Percentiles rank a stretch among this genome's conserved stretches.
Evolutionary conservation across 1,284 basidiomycete species (phyloP).

Genomic region (Chondrostereum purpureum): DNA sequence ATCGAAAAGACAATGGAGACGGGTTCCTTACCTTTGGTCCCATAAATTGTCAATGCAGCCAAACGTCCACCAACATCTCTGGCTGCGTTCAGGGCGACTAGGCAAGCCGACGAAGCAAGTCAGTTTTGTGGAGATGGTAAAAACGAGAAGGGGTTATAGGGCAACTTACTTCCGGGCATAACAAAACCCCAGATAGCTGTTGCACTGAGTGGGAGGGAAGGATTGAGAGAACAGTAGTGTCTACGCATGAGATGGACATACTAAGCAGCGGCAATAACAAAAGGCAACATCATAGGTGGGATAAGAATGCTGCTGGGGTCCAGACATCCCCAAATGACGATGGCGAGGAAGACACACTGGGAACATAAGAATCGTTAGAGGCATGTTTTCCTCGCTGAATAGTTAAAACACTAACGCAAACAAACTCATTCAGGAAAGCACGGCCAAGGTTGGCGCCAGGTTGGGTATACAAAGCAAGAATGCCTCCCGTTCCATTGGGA

Average conservation of each 20-base stretch:
- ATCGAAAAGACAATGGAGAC: neutral
- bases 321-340: constrained; percentile 49
- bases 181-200: constrained; percentile 56
- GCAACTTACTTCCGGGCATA: constrained; percentile 42
- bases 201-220: too few relatives aligned
- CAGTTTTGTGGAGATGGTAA: too few relatives aligned
- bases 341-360: constrained; percentile 60
- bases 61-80: constrained; percentile 62
- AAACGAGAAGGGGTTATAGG: too few relatives aligned
- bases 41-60: constrained; percentile 53
- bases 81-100: constrained; percentile 60
- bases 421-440: constrained; percentile 61
- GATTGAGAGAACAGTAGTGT: too few relatives aligned
- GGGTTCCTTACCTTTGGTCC: constrained; percentile 28
- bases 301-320: constrained; percentile 59
- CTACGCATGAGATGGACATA: too few relatives aligned
- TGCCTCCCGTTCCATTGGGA: constrained; percentile 54
- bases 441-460: constrained; percentile 45
- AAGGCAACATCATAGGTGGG: constrained; percentile 46
- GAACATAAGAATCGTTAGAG: constrained; percentile 6
- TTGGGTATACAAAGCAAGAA: constrained; percentile 48
- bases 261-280: constrained; percentile 52
- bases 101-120: too few relatives aligned
- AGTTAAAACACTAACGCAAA: constrained; percentile 55
- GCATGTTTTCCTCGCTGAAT: too few relatives aligned